Conservation (phyloP, 73 alveolate genomes). For the Paramecium biaurelia region DNA sequence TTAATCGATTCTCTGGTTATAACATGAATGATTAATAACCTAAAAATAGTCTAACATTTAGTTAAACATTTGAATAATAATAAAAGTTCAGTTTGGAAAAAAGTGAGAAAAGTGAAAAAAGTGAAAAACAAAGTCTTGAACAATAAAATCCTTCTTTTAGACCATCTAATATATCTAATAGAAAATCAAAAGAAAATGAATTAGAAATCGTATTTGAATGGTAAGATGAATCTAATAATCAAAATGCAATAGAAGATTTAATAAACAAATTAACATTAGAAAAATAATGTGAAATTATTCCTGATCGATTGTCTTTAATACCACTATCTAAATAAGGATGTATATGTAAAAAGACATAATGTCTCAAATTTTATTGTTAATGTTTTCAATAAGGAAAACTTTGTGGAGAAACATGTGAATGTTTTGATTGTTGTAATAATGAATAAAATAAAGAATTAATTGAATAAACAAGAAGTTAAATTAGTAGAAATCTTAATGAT, state of each 20-base stretch:
- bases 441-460: not conserved
- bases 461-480: not conserved
- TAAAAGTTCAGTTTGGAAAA: not conserved
- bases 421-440: slow-evolving; percentile 38
- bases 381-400: not conserved
- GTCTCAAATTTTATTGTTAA: slow-evolving; percentile 28
- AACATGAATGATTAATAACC: not conserved
- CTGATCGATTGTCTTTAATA: not conserved
- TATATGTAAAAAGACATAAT: slow-evolving; percentile 14
- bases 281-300: not conserved
- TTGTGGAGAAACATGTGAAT: slow-evolving; percentile 2
- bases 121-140: slow-evolving; percentile 4
- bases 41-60: not conserved
- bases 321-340: slow-evolving; percentile 40
- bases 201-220: slow-evolving; percentile 32
- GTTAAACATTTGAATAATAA: slow-evolving; percentile 2
- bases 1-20: not conserved
- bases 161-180: not conserved
- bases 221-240: not conserved
- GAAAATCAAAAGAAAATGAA: slow-evolving; percentile 7
- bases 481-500: not conserved
- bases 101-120: not conserved
- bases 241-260: slow-evolving; percentile 14
- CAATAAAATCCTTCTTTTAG: not conserved
- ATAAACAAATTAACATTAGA: not conserved